These are phyloP conservation scores for Ophiostoma tasmaniense DNA, from an alignment of 2,329 filamentous ascomycete species.

Conservation along the genomic window DNA sequence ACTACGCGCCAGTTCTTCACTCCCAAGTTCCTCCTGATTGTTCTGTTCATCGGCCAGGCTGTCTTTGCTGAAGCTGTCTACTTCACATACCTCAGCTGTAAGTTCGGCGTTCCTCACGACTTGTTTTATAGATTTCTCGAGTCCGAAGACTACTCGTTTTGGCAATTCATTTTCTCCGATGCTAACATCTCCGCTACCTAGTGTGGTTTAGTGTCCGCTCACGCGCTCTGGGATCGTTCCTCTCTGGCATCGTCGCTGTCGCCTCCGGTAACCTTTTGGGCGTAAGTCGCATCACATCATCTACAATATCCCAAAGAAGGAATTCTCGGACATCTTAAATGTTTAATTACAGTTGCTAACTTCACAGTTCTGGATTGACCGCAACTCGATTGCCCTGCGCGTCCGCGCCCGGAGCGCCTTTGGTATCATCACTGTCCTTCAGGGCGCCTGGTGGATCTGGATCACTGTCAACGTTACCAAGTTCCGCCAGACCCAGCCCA, in stretches of 20 bases:
- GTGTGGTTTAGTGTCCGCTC: conserved; percentile 64
- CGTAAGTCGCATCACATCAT: conserved; percentile 25
- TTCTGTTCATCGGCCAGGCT: conserved; percentile 61
- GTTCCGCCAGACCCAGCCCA: conserved; percentile 48
- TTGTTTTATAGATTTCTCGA: neutral
- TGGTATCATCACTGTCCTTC: conserved; percentile 43
- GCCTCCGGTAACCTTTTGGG: conserved; percentile 58
- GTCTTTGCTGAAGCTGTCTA: conserved; percentile 65
- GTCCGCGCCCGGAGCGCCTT: conserved; percentile 48
- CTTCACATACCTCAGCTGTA: conserved; percentile 55
- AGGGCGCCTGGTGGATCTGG: conserved; percentile 68
- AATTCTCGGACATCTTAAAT: neutral
- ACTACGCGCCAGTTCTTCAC: conserved; percentile 52
- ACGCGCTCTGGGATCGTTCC: conserved; percentile 60
- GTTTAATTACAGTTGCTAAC: conserved; percentile 12
- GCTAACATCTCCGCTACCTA: conserved; percentile 14
- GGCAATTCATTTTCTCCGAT: neutral
- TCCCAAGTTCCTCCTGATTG: conserved; percentile 53
- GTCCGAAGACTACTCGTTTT: neutral
- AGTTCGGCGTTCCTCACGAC: conserved; percentile 17
- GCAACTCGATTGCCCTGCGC: conserved; percentile 44
- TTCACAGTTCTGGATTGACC: conserved; percentile 47
- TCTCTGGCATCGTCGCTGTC: conserved; percentile 60
- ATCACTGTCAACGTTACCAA: conserved; percentile 55
- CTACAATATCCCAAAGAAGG: neutral